Conservation (phyloP, 2,329 filamentous ascomycete genomes). For the Amauroascus niger region DNA sequence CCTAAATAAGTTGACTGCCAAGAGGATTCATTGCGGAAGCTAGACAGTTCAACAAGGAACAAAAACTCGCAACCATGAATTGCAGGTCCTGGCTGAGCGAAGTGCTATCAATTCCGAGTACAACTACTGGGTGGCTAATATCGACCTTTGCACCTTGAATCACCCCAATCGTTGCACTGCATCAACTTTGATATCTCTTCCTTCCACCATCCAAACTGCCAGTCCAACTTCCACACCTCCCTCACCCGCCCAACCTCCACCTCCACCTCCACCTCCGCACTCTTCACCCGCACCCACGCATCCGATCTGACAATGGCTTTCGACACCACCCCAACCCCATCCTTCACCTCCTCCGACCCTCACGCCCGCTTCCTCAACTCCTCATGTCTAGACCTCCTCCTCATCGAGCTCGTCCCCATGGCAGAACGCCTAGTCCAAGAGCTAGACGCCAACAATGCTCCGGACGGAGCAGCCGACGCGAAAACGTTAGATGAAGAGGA, state of each 20-base stretch:
- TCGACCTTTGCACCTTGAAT: too few relatives aligned
- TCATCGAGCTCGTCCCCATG: constrained; percentile 94
- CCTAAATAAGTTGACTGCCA: too few relatives aligned
- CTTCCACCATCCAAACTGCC: not conserved
- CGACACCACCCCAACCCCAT: constrained; percentile 54
- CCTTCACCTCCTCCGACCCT: constrained; percentile 63
- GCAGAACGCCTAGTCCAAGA: constrained; percentile 76
- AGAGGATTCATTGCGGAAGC: too few relatives aligned
- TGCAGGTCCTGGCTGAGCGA: too few relatives aligned
- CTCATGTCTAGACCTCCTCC: constrained; percentile 83
- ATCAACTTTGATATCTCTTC: too few relatives aligned
- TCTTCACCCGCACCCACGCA: not conserved
- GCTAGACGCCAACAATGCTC: constrained; percentile 33
- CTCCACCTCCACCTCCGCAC: not conserved
- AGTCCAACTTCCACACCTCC: too few relatives aligned
- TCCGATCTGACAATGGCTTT: constrained; percentile 52
- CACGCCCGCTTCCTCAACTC: constrained; percentile 66
- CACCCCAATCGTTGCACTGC: too few relatives aligned
- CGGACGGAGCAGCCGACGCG: constrained; percentile 20
- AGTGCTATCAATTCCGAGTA: too few relatives aligned
- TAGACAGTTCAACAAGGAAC: too few relatives aligned
- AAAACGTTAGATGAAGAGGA: constrained; percentile 50
- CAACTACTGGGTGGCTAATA: too few relatives aligned
- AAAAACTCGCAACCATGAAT: too few relatives aligned
- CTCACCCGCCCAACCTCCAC: not conserved